Evolutionary conservation across 2,329 filamentous ascomycete genomes (phyloP), one percentile per base, ranked within the genome.

Genomic region (Lachnellula cervina): DNA sequence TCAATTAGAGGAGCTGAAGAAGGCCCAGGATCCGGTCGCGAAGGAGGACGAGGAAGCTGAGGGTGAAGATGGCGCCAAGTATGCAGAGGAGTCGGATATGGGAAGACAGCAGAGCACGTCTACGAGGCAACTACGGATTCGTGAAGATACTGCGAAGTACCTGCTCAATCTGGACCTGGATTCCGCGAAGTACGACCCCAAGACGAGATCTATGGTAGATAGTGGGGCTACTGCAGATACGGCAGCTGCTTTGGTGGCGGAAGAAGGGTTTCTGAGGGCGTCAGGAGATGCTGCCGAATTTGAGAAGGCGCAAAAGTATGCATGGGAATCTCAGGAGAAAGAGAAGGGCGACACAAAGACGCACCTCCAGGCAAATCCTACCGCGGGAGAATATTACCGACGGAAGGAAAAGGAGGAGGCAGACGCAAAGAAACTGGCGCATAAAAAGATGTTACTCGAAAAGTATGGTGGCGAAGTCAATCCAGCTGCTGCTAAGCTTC

Each of bases 81-180:
- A 97, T 69, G 91, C 93, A 40, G 94, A 96, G 68, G 93, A 97
- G 71, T 93, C 90, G 25, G 93, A 97, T 70, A 97, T 99, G 90
- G 93, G 92, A 61, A 85, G 92, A 60, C 87, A 96, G 67, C 91
- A 97, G 71, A 88, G 88, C 64, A 97, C 91, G 21, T 89, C 90
- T 6, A 96, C 94, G 1, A 82, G 91, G 56, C 95, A 97, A 69
- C 78, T 99, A 55, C 84, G 94, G 60, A 84, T 99, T 70, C 83
- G 94, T 71, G 94, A 99, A 74, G 94, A 99, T 71, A 99, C 94
- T 0, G 94, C 94, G 21, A 97, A 97, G 68, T 99, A 99, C 70
- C 79, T 99, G 2, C 77, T 97, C 8, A 97, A 97, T 69, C 82
- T 99, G 28, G 94, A 99, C 69, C 80, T 96, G 2, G 94, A 99